A percentile compares a stretch with the other conserved stretches of the same genome.
phyloP scores from a whole-genome alignment of 768 basidiomycete species.

The Leucocoprinus sp. region DNA sequence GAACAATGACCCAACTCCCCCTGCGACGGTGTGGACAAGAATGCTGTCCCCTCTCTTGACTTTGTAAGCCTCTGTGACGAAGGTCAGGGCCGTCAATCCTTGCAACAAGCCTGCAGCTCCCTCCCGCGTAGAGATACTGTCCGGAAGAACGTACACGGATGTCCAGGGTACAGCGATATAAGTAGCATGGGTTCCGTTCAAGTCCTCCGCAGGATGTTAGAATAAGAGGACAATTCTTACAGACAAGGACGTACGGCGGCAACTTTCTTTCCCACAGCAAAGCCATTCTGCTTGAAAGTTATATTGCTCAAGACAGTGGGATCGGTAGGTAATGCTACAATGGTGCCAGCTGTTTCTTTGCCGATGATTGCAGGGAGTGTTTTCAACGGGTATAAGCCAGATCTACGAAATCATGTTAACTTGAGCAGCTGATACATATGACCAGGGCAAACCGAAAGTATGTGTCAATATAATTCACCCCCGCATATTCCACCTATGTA shows the following conservation, averaged over 20 bases:
- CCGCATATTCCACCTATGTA: constrained; percentile 65
- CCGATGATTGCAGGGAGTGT: constrained; percentile 64
- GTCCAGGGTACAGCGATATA: constrained; percentile 64
- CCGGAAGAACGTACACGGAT: constrained; percentile 57
- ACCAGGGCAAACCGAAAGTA: constrained; percentile 54
- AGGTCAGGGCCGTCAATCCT: constrained; percentile 68
- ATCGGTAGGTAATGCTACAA: constrained; percentile 70
- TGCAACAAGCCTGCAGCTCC: constrained; percentile 69
- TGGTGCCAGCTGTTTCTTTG: constrained; percentile 68
- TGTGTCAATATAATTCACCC: constrained; percentile 84
- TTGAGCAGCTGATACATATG: background rate
- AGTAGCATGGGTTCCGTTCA: constrained; percentile 52
- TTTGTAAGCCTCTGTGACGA: constrained; percentile 78
- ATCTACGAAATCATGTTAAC: constrained; percentile 23
- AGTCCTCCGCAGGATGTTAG: constrained; percentile 26
- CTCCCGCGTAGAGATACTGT: constrained; percentile 42
- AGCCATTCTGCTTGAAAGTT: constrained; percentile 56
- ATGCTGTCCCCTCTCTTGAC: constrained; percentile 75
- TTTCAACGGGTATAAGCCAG: constrained; percentile 55
- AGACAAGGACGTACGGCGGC: constrained; percentile 42
- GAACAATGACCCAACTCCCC: constrained; percentile 71
- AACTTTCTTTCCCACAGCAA: constrained; percentile 63
- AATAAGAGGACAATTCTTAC: background rate
- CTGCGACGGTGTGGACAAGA: constrained; percentile 86
- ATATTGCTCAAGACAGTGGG: constrained; percentile 46